Base-by-base conservation (phyloP, 768 basidiomycete genomes). In the Tylopilus sp. region DNA sequence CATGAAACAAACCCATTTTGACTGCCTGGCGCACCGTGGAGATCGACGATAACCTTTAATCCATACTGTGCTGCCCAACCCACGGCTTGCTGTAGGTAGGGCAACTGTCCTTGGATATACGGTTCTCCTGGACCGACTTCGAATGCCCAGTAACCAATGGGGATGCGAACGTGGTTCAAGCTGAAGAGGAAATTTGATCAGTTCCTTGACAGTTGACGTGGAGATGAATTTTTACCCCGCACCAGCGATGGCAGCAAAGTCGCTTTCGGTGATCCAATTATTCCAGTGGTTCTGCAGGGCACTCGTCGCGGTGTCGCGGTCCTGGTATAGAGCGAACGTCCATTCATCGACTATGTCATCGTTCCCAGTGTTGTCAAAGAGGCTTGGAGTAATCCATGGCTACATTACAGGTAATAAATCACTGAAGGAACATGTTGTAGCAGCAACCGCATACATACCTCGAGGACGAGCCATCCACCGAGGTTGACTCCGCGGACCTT, bases 121-220 rank as follows among this genome's bases (percentile, higher is more conserved):
- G 91, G 91, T 60, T 92, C 86, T 5, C 88, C 88, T 12, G 75
- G 74, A 20, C 79, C 77, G 31, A 91, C 82, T 51, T 94, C 90
- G 60, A 85, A 91, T 2, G 88, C 91, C 90, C 90, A 95, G 67
- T 89, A 95, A 13, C 91, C 93, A 40, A 95, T 88, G 13, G 91
- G 90, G 33, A 92, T 61, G 41, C 90, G 82, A 50, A 92, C 85
- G 66, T 91, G 88, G 62, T 91, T 92, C 47, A 91, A 72, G 15
- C 88, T 88, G 61, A 10, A n/a, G 40, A 41, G 21, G 20, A 41
- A 44, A 48, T 46, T n/a, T 22, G 54, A 40, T 36, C 35, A 52
- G 55, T 48, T 41, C 45, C 33, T 48, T 23, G 49, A 38, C 25
- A 47, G n/a, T 28, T 26, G 41, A 23, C 17, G 30, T 41, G 39